These are phyloP conservation scores for Wallacemonas sp. DNA, from an alignment of 208 protist species.

Conservation along the genomic window DNA sequence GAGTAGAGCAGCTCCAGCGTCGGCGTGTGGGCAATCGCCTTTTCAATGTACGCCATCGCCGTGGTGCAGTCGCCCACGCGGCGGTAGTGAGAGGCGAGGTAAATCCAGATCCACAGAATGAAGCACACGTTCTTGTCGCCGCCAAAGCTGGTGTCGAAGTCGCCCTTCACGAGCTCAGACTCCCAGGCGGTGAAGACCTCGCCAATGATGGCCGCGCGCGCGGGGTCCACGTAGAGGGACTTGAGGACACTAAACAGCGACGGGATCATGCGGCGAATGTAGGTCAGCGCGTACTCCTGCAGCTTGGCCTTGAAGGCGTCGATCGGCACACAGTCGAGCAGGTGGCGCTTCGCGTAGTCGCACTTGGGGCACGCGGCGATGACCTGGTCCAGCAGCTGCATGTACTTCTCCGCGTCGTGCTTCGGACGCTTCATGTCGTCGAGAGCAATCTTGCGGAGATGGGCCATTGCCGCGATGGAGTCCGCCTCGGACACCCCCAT, in stretches of 20 bases:
- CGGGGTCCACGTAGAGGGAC: slow-evolving; percentile 83
- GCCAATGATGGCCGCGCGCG: slow-evolving; percentile 75
- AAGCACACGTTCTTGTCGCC: slow-evolving; percentile 67
- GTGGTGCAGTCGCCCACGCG: slow-evolving; percentile 47
- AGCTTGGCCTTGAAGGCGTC: slow-evolving; percentile 65
- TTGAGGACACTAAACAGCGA: slow-evolving; percentile 94
- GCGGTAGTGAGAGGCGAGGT: slow-evolving; percentile 92
- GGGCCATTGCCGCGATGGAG: slow-evolving; percentile 78
- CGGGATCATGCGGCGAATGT: slow-evolving; percentile 92
- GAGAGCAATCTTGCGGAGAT: slow-evolving; percentile 78
- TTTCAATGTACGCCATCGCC: slow-evolving; percentile 86
- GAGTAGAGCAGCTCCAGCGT: slow-evolving; percentile 95
- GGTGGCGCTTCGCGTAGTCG: slow-evolving; percentile 65
- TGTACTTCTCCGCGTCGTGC: slow-evolving; percentile 56
- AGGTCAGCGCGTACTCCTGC: slow-evolving; percentile 47
- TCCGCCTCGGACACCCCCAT: slow-evolving; percentile 69
- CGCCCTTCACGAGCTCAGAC: slow-evolving; percentile 46
- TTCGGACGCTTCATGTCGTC: slow-evolving; percentile 54
- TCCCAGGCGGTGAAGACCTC: slow-evolving; percentile 72
- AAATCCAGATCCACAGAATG: slow-evolving; percentile 89
- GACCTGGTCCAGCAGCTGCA: slow-evolving; percentile 72
- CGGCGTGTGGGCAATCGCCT: slow-evolving; percentile 95
- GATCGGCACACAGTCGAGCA: slow-evolving; percentile 79
- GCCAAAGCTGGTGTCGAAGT: slow-evolving; percentile 69
- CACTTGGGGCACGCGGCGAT: slow-evolving; percentile 45